A percentile compares a stretch with the other conserved stretches of the same genome.
phyloP scores from a whole-genome alignment of 2,329 filamentous ascomycete genomes.

The Exophiala dermatitidis region DNA sequence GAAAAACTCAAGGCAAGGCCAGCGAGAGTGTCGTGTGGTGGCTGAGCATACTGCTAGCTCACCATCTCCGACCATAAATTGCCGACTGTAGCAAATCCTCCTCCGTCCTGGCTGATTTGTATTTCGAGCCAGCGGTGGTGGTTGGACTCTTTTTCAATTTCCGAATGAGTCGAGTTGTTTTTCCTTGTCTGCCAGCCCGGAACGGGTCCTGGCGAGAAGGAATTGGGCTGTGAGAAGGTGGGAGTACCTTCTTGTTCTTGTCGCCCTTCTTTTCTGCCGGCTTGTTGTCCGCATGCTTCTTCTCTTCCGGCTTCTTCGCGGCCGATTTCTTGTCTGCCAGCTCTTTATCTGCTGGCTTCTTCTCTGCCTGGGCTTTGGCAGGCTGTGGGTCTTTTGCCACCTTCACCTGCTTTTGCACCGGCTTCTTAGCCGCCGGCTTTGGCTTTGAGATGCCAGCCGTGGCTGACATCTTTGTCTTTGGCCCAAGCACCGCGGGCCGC shows the following conservation, averaged over 20 bases:
- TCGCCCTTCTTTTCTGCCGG: not conserved
- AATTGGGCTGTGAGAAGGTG: not conserved
- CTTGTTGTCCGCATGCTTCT: not conserved
- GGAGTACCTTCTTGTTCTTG: not conserved
- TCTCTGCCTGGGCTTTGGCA: not conserved
- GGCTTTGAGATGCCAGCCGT: not conserved
- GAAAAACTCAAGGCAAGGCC: not conserved
- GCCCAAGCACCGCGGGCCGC: not conserved
- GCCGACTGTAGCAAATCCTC: not conserved
- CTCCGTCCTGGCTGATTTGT: not conserved
- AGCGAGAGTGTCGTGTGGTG: not conserved
- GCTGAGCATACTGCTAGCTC: not conserved
- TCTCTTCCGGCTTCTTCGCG: not conserved
- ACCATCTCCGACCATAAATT: not conserved
- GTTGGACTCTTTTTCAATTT: not conserved
- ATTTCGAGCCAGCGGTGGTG: not conserved
- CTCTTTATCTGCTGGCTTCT: not conserved
- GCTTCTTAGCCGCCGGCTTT: constrained; percentile 1
- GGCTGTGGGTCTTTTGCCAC: not conserved
- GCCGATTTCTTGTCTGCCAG: not conserved
- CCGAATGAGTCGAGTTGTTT: not conserved
- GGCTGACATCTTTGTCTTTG: not conserved
- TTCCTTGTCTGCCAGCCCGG: not conserved
- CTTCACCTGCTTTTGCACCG: not conserved
- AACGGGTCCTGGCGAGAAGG: not conserved